Conservation (phyloP, 1,284 basidiomycete genomes). For the Boletus hoseneyae region DNA sequence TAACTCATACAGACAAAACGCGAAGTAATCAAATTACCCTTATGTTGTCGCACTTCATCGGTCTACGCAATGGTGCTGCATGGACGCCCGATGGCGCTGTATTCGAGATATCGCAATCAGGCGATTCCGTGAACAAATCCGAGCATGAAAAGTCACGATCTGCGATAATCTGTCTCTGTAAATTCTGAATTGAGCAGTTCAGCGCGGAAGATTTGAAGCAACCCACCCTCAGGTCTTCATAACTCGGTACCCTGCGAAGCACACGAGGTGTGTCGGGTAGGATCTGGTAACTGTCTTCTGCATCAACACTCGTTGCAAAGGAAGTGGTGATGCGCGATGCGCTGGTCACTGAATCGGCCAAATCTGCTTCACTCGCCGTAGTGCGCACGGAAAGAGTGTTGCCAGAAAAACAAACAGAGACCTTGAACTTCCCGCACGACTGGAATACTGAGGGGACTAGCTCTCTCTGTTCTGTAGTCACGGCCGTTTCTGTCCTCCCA, state of each 20-base stretch:
- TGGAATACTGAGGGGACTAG: neutral
- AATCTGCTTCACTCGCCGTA: neutral
- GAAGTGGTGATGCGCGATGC: slow-evolving; percentile 12
- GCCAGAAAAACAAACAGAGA: slow-evolving; percentile 12
- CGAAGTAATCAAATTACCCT: neutral
- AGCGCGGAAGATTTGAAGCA: too few species aligned
- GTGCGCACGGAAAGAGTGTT: slow-evolving; percentile 4
- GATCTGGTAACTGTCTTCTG: too few species aligned
- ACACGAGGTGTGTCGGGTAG: too few species aligned
- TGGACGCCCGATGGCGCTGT: neutral
- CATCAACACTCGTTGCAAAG: slow-evolving; percentile 23
- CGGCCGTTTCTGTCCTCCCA: neutral
- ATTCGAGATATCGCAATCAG: neutral
- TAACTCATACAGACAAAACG: neutral
- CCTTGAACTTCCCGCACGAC: slow-evolving; percentile 1
- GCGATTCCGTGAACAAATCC: slow-evolving; percentile 4
- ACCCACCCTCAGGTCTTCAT: too few species aligned
- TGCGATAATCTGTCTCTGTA: neutral
- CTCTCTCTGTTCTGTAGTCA: neutral
- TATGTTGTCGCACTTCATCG: neutral
- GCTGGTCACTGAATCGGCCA: neutral
- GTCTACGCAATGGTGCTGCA: neutral
- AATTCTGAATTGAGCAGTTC: neutral
- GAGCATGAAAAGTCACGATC: neutral
- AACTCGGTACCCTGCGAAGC: too few species aligned